These are phyloP conservation scores for Colletotrichum coccodes DNA, from an alignment of 2,329 filamentous ascomycete genomes.

Conservation along the genomic window DNA sequence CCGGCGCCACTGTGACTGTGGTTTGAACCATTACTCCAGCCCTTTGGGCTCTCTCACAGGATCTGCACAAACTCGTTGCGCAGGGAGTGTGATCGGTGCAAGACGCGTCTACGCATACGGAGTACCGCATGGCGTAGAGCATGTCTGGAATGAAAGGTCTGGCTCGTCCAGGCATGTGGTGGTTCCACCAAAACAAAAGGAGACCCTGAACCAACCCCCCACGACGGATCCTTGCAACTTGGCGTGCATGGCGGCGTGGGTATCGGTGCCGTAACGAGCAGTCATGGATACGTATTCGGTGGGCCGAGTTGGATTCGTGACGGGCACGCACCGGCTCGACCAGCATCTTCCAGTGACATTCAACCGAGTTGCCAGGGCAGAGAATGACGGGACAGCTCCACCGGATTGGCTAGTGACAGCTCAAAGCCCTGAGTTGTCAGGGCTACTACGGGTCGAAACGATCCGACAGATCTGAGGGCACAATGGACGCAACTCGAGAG, in stretches of 20 bases:
- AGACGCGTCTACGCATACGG: too few species aligned
- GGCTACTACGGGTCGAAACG: background rate
- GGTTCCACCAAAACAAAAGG: background rate
- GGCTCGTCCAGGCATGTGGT: background rate
- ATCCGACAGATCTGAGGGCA: background rate
- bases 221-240: background rate
- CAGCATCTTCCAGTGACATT: conserved; percentile 1
- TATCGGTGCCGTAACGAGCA: background rate
- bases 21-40: too few species aligned
- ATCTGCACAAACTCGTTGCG: too few species aligned
- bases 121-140: too few species aligned
- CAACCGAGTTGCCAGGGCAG: background rate
- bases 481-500: background rate
- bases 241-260: background rate
- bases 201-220: background rate
- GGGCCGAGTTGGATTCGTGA: background rate
- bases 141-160: background rate
- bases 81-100: too few species aligned
- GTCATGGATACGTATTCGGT: background rate
- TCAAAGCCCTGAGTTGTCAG: background rate
- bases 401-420: background rate
- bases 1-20: too few species aligned
- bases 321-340: background rate
- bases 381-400: background rate
- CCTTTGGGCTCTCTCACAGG: too few species aligned